Evolutionary conservation across 2,329 filamentous ascomycete genomes (phyloP).

Genomic region (Clarireedia homoeocarpa): DNA sequence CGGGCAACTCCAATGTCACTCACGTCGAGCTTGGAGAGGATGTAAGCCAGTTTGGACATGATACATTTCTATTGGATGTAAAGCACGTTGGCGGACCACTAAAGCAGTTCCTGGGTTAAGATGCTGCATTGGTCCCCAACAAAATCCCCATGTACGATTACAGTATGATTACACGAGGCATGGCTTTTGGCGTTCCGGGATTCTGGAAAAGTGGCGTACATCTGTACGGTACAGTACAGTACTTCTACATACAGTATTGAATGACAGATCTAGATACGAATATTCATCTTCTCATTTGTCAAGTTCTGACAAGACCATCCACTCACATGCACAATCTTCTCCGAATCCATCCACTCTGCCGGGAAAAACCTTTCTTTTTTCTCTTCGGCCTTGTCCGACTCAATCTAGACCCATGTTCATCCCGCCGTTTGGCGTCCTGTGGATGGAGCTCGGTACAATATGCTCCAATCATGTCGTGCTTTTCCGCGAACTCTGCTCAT

Average conservation of each 20-base stretch:
- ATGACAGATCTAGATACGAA: not conserved
- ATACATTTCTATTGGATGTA: conserved; percentile 89
- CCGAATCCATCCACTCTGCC: not conserved
- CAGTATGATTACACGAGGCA: not conserved
- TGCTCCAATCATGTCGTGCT: not conserved
- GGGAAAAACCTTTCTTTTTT: not conserved
- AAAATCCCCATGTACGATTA: not conserved
- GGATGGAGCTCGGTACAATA: not conserved
- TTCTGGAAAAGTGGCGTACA: conserved; percentile 5
- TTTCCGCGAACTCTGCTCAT: not conserved
- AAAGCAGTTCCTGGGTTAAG: conserved; percentile 61
- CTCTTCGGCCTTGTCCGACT: conserved; percentile 5
- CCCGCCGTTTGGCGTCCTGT: not conserved
- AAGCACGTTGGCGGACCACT: conserved; percentile 85
- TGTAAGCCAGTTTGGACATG: conserved; percentile 89
- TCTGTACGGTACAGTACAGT: not conserved
- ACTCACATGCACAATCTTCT: not conserved
- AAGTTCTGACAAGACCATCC: not conserved
- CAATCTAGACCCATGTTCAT: not conserved
- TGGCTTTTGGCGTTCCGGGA: conserved; percentile 6
- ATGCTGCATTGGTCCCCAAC: not conserved
- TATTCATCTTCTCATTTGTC: not conserved
- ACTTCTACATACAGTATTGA: not conserved
- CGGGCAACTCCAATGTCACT: conserved; percentile 73
- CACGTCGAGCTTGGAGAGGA: conserved; percentile 93